These are phyloP conservation scores for Penstemon davidsonii DNA, from an alignment of 257 asterid species.

Conservation along the genomic window DNA sequence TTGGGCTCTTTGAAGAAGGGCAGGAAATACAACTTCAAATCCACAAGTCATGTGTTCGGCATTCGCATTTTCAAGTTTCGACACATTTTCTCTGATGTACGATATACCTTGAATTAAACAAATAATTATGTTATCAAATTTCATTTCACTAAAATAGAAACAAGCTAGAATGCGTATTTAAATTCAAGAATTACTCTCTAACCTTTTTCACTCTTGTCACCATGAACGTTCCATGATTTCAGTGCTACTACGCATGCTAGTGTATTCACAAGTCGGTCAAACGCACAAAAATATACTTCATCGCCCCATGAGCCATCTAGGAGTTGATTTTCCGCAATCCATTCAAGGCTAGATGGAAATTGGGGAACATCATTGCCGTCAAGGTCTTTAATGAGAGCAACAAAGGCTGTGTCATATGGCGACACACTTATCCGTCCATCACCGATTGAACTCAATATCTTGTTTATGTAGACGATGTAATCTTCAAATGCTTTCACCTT, in stretches of 20 bases:
- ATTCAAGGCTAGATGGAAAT: constrained; percentile 39
- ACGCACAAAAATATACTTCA: constrained; percentile 4
- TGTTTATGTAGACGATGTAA: constrained; percentile 15
- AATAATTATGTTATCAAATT: background rate
- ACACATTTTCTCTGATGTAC: constrained; percentile 40
- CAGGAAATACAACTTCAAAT: constrained; percentile 42
- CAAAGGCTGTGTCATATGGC: constrained; percentile 53
- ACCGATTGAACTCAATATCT: constrained; percentile 26
- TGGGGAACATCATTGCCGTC: constrained; percentile 30
- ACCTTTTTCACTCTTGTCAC: constrained; percentile 32
- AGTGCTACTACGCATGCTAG: constrained; percentile 50
- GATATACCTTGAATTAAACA: constrained; percentile 26
- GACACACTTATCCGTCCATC: constrained; percentile 53
- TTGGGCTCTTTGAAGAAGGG: constrained; percentile 33
- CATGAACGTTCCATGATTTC: constrained; percentile 39
- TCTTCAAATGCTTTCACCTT: constrained; percentile 19
- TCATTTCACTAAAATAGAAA: no score
- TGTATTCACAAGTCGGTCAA: constrained; percentile 44
- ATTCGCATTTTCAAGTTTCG: constrained; percentile 26
- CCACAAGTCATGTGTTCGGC: constrained; percentile 45
- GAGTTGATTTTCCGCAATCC: constrained; percentile 48
- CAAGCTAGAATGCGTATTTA: no score
- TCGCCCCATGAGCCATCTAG: constrained; percentile 58
- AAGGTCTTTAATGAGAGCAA: constrained; percentile 30
- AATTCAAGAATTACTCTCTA: no score